These are phyloP conservation scores for Plasmopara muralis DNA, from an alignment of 352 stramenopile species.

Conservation along the genomic window DNA sequence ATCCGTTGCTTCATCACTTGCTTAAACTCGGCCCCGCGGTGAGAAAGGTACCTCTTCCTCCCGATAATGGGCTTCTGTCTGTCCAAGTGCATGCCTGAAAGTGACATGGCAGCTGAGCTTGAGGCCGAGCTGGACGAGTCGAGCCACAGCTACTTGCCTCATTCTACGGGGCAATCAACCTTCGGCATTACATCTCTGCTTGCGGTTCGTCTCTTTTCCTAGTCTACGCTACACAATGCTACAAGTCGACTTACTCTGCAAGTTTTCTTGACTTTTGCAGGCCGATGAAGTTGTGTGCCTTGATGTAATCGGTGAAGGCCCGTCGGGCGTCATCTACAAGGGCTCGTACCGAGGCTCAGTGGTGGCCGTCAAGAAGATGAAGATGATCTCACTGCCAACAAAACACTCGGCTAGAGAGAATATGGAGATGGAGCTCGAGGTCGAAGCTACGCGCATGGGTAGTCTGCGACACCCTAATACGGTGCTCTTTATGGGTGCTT, in stretches of 20 bases:
- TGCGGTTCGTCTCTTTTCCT: slow-evolving; percentile 31
- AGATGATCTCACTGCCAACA: slow-evolving; percentile 54
- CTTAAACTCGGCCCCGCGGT: slow-evolving; percentile 10
- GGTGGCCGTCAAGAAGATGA: slow-evolving; percentile 85
- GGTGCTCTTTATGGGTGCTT: slow-evolving; percentile 97
- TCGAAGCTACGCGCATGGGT: slow-evolving; percentile 78
- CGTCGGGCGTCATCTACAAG: slow-evolving; percentile 79
- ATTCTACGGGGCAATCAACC: slow-evolving; percentile 33
- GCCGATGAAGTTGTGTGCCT: slow-evolving; percentile 80
- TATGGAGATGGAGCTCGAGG: slow-evolving; percentile 78
- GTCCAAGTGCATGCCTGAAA: slow-evolving; percentile 76
- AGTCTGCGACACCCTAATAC: slow-evolving; percentile 97
- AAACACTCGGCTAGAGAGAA: slow-evolving; percentile 58
- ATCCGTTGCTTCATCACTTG: slow-evolving; percentile 6
- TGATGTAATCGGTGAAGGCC: slow-evolving; percentile 70
- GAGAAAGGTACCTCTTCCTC: slow-evolving; percentile 1
- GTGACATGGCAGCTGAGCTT: slow-evolving; percentile 79
- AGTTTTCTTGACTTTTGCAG: slow-evolving; percentile 15
- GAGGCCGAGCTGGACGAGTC: slow-evolving; percentile 77
- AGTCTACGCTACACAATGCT: background rate
- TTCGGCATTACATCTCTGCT: slow-evolving; percentile 75
- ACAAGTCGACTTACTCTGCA: background rate
- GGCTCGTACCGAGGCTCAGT: slow-evolving; percentile 78
- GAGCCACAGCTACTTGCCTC: slow-evolving; percentile 47
- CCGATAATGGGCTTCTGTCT: slow-evolving; percentile 77